phyloP scores from a whole-genome alignment of 163 green algal species.

The Scenedesmus sp. region DNA sequence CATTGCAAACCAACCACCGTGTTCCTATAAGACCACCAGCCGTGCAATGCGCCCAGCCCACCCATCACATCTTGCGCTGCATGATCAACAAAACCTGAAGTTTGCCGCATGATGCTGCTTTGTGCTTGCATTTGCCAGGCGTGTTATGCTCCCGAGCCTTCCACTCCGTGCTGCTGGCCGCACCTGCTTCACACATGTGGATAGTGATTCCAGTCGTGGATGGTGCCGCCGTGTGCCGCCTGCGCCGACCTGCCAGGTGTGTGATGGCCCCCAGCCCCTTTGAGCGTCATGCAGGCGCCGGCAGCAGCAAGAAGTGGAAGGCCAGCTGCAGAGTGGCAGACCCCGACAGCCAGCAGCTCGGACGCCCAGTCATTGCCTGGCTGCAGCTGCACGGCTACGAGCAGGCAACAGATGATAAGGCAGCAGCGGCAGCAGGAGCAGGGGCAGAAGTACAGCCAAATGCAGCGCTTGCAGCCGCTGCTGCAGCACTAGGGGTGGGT shows the following conservation, averaged over 20 bases:
- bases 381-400: constrained; percentile 45
- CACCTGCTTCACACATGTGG: no score
- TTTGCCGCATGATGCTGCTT: no score
- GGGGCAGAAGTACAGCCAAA: not conserved
- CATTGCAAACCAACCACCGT: no score
- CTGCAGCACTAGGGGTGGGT: not conserved
- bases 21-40: no score
- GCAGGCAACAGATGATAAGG: not conserved
- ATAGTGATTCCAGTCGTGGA: no score
- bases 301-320: constrained; percentile 21
- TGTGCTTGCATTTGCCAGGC: no score
- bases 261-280: constrained; percentile 33
- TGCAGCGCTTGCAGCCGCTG: not conserved
- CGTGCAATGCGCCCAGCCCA: no score
- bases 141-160: no score
- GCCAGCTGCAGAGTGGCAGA: constrained; percentile 25
- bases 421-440: not conserved
- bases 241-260: not conserved
- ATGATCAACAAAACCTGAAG: no score
- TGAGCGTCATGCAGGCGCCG: constrained; percentile 25
- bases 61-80: no score
- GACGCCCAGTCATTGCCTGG: constrained; percentile 8
- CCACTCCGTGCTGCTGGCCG: no score
- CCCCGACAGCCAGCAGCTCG: not conserved
- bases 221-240: not conserved